phyloP scores from a whole-genome alignment of 768 basidiomycete species.

The Steccherinum ochraceum region DNA sequence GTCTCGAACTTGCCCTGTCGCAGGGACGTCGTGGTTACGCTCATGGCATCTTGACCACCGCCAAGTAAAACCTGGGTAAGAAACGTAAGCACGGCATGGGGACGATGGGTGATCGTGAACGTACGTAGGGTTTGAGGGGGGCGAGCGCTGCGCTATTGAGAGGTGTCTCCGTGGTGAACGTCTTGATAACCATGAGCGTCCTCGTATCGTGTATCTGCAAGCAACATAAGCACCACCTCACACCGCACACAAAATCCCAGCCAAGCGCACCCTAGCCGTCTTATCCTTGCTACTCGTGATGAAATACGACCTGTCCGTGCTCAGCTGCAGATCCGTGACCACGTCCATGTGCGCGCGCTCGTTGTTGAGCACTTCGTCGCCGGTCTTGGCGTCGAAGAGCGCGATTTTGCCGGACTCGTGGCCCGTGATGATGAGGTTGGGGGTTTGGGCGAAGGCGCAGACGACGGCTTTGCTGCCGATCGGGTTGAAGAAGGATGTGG shows the following conservation, averaged over 20 bases:
- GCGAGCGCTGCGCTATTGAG: slow-evolving; percentile 90
- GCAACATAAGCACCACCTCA: neutral
- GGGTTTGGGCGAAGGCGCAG: slow-evolving; percentile 79
- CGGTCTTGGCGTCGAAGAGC: slow-evolving; percentile 82
- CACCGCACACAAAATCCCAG: neutral
- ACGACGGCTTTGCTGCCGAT: slow-evolving; percentile 96
- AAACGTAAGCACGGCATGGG: neutral
- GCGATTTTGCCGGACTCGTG: slow-evolving; percentile 96
- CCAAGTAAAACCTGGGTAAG: slow-evolving; percentile 76
- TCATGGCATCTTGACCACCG: slow-evolving; percentile 98
- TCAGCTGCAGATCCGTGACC: slow-evolving; percentile 90
- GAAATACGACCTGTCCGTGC: slow-evolving; percentile 88
- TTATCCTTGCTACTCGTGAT: slow-evolving; percentile 97
- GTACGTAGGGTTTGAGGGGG: slow-evolving; percentile 77
- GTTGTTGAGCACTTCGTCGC: slow-evolving; percentile 77
- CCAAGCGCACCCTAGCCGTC: slow-evolving; percentile 70
- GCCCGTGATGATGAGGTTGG: slow-evolving; percentile 80
- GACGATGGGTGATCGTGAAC: slow-evolving; percentile 15
- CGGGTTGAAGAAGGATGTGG: slow-evolving; percentile 75
- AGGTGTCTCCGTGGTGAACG: slow-evolving; percentile 88
- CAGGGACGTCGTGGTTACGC: slow-evolving; percentile 88
- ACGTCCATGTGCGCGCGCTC: slow-evolving; percentile 83
- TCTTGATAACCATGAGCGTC: slow-evolving; percentile 87
- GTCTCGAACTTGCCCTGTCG: slow-evolving; percentile 98
- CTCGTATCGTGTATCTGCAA: slow-evolving; percentile 83